Evolutionary conservation across 1,284 basidiomycete species (phyloP), one percentile per base, ranked within the genome.

Genomic region (Cryptococcus neoformans): DNA sequence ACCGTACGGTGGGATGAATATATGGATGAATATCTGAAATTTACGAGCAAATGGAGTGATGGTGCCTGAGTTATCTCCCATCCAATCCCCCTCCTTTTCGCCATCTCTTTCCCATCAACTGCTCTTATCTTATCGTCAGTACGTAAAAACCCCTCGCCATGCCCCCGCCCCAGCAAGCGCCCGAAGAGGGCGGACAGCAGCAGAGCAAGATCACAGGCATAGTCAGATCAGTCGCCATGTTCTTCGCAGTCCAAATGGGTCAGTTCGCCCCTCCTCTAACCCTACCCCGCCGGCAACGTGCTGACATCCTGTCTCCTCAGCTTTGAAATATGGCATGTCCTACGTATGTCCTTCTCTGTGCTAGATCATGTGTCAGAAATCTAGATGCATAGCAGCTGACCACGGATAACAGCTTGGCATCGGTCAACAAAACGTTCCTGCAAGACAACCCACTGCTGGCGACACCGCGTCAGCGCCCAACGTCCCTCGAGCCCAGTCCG

Each of bases 261-360:
- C 46, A 62, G 72, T 63, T 14, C 28, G 6, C 34, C 28, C 6
- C 17, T 21, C 41, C 38, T 17, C 9, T 37, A 17, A 34, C 55
- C 17, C 37, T 47, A 28, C 21, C 8, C 34, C 21, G 11, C 42
- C 49, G 39, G 4, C 14, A 35, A 37, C 28, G 28, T 4, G 46
- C 47, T 48, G 34, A 55, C 36, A 37, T 34, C 35, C 9, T 17
- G 16, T 12, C 38, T 35, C 0, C 28, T 28, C 47, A 74, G 73
- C 57, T 17, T 72, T 71, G 64, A 69, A 66, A 48, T 73, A 73
- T 42, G 74, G 74, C 11, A 70, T 72, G 68, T 39, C 62, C 45
- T 71, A 70, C 45, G 73, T 75, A 53, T 60, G 72, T 56, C 16
- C 6, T 14, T 47, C 46, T 9, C 42, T 44, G 14, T 6, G 28